phyloP scores from a whole-genome alignment of 2,329 filamentous ascomycete genomes.

The Chaetomium sp. region DNA sequence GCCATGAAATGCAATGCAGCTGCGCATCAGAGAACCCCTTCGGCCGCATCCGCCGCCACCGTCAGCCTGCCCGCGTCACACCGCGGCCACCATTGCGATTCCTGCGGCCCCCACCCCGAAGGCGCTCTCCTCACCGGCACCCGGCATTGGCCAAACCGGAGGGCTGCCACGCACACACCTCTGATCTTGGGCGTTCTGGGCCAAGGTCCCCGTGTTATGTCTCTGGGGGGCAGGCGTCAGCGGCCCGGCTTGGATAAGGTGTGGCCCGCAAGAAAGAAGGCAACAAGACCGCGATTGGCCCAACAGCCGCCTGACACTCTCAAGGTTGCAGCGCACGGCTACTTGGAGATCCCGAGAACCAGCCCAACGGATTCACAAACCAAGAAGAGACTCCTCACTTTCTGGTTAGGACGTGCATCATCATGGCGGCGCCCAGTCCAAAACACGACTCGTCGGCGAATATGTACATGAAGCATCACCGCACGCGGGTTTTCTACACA shows the following conservation, averaged over 20 bases:
- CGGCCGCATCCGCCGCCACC: slow-evolving; percentile 1
- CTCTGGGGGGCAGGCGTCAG: not conserved
- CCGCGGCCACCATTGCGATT: slow-evolving; percentile 10
- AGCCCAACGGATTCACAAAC: slow-evolving; percentile 14
- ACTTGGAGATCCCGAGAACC: slow-evolving; percentile 1
- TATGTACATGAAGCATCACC: not conserved
- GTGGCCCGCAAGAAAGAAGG: slow-evolving; percentile 15
- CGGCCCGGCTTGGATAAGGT: slow-evolving; percentile 4
- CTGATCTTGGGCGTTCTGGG: not conserved
- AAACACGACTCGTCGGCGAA: not conserved
- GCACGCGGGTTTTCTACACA: not conserved
- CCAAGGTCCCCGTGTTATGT: not conserved
- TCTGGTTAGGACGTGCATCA: slow-evolving; percentile 6
- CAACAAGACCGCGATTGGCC: slow-evolving; percentile 16
- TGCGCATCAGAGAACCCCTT: slow-evolving; percentile 3
- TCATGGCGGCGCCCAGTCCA: not conserved
- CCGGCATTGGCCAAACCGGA: not conserved
- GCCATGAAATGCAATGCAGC: not conserved
- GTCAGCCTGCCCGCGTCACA: slow-evolving; percentile 20
- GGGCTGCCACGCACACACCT: not conserved
- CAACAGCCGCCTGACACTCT: slow-evolving; percentile 23
- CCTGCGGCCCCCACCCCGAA: slow-evolving; percentile 22
- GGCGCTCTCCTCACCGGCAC: not conserved
- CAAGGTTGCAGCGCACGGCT: slow-evolving; percentile 19
- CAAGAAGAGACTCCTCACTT: not conserved